A percentile compares a stretch with the other conserved stretches of the same genome.
phyloP scores from a whole-genome alignment of 169 alveolate species.

The Plasmodium malariae region DNA sequence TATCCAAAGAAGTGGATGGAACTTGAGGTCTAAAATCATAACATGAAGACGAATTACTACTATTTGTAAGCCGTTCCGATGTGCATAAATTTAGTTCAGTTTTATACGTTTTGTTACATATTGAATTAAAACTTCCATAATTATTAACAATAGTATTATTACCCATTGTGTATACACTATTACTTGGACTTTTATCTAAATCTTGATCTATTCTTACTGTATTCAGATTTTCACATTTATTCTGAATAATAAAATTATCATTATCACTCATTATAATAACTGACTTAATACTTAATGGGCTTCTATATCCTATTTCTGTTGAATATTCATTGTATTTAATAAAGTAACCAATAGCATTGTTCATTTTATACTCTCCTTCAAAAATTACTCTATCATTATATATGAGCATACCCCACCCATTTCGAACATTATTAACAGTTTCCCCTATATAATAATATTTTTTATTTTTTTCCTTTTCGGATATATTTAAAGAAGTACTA shows the following conservation, averaged over 20 bases:
- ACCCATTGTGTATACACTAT: background rate
- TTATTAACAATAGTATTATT: background rate
- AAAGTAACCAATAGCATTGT: conserved; percentile 78
- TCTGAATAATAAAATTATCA: conserved; percentile 72
- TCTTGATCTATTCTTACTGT: background rate
- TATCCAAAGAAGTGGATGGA: background rate
- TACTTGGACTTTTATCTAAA: background rate
- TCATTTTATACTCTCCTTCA: conserved; percentile 82
- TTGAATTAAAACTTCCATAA: background rate
- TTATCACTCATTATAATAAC: conserved; percentile 72
- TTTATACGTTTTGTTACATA: background rate
- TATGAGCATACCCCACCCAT: conserved; percentile 84
- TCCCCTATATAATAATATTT: conserved; percentile 80
- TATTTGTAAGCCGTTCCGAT: background rate
- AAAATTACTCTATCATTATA: conserved; percentile 77
- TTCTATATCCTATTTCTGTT: conserved; percentile 78
- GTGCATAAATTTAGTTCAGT: background rate
- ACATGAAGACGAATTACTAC: background rate
- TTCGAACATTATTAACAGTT: conserved; percentile 76
- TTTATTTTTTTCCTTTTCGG: conserved; percentile 25
- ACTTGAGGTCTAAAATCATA: background rate
- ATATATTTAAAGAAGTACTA: conserved; percentile 15
- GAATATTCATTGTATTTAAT: conserved; percentile 72
- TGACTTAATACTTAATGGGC: conserved; percentile 61
- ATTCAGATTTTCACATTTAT: conserved; percentile 40